These are phyloP conservation scores for Fulvia fulva DNA, from an alignment of 2,329 filamentous ascomycete species.

Conservation along the genomic window DNA sequence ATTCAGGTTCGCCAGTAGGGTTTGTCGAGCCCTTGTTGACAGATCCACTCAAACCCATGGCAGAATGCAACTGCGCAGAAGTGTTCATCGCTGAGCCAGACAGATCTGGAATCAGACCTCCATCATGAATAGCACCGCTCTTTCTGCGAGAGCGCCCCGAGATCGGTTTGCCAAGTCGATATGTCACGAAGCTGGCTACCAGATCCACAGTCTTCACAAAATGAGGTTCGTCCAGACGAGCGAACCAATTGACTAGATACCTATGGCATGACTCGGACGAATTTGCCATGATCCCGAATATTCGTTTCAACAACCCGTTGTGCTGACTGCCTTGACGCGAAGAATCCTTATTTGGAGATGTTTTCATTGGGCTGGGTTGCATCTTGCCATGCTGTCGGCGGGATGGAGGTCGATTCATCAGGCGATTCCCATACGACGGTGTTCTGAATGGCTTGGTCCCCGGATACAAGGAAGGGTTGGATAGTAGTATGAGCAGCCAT, in stretches of 20 bases:
- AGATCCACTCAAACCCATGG: conserved; percentile 56
- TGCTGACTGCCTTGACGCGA: conserved; percentile 59
- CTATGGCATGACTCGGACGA: conserved; percentile 71
- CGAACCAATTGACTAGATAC: conserved; percentile 73
- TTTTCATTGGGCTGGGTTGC: conserved; percentile 17
- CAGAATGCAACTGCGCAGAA: conserved; percentile 70
- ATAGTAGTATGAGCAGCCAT: conserved; percentile 72
- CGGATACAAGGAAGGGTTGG: conserved; percentile 72
- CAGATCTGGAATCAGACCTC: conserved; percentile 71
- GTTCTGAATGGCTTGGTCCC: conserved; percentile 15
- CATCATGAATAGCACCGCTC: conserved; percentile 54
- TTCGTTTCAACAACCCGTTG: conserved; percentile 79
- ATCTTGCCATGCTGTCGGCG: conserved; percentile 15
- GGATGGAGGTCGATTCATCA: conserved; percentile 13
- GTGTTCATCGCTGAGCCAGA: conserved; percentile 58
- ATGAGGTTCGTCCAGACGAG: conserved; percentile 61
- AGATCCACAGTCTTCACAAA: conserved; percentile 75
- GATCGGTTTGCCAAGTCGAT: conserved; percentile 68
- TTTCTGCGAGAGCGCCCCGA: conserved; percentile 58
- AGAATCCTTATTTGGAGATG: conserved; percentile 26
- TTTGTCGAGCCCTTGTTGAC: conserved; percentile 49
- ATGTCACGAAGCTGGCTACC: conserved; percentile 72
- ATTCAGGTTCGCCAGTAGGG: conserved; percentile 54
- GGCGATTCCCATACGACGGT: conserved; percentile 3
- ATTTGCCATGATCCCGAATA: conserved; percentile 75